phyloP scores from a whole-genome alignment of 768 basidiomycete species.

The Mycena galericulata region DNA sequence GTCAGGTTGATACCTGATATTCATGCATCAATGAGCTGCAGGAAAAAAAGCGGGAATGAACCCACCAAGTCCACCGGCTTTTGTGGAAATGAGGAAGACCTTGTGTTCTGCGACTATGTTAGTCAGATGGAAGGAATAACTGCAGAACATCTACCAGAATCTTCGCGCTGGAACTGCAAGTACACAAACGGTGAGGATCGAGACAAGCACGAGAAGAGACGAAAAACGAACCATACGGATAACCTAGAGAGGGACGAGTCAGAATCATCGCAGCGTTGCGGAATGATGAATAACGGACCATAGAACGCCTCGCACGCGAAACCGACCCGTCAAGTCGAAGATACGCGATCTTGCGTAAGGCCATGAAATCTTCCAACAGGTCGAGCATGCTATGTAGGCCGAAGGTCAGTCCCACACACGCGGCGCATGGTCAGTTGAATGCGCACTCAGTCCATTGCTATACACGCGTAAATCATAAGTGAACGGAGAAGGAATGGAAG shows the following conservation, averaged over 20 bases:
- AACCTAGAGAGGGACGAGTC: no score
- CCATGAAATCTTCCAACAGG: constrained; percentile 75
- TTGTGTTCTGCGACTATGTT: constrained; percentile 59
- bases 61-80: constrained; percentile 77
- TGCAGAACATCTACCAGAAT: constrained; percentile 57
- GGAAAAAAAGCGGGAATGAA: constrained; percentile 29
- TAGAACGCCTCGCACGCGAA: constrained; percentile 61
- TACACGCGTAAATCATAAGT: neutral
- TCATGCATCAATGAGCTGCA: constrained; percentile 33
- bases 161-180: constrained; percentile 67
- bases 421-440: neutral
- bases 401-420: constrained; percentile 19
- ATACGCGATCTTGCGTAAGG: constrained; percentile 67
- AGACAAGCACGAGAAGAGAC: neutral
- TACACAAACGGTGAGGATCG: neutral
- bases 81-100: constrained; percentile 78
- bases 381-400: constrained; percentile 73
- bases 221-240: no score
- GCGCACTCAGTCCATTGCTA: constrained; percentile 71
- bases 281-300: constrained; percentile 50
- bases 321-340: constrained; percentile 72
- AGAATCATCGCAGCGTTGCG: no score
- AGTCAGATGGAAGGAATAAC: constrained; percentile 1
- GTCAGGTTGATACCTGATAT: constrained; percentile 82
- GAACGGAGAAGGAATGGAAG: neutral